Evolutionary conservation across 2,329 filamentous ascomycete genomes (phyloP), one percentile per base, ranked within the genome.

Genomic region (Talaromyces sp.): DNA sequence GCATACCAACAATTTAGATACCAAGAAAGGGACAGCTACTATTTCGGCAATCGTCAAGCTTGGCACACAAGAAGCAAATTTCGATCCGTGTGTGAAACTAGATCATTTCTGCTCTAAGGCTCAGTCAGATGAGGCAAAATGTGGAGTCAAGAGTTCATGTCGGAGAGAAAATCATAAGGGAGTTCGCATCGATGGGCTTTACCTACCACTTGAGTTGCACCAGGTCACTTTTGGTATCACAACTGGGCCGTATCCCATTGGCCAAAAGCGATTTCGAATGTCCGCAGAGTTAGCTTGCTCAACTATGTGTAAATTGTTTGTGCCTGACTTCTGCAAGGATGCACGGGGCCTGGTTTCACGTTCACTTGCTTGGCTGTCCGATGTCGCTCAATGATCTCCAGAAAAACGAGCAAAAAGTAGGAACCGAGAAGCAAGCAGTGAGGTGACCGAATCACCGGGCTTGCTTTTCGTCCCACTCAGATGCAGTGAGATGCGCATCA

Each of bases 291-390:
- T 14, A 37, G 50, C 31, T 35, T 35, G 31, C 50, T 35, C 50
- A 18, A 37, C 50, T 14, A 37, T 57, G 37, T 42, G 35, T 40
- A 25, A 57, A 21, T 42, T 42, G 31, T 54, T 37, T 40, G 54
- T 14, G 23, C 35, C 54, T 57, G 21, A 18, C 54, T 57, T 2
- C 54, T 61, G 42, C 48, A 42, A 44, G 59, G 46, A 55, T 55
- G 59, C 59, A 61, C 48, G 48, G 59, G 48, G 37, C 48, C 12
- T 55, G 25, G 18, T 60, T 54, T 54, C 23, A 33, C 31, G 46
- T 50, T 52, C 40, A 31, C 57, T 40, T 33, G 16, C 28, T 37
- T 46, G 18, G 12, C 57, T 35, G 39, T 52, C 46, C 46, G 21
- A 33, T 14, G 21, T 48, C 33, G 21, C 23, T 33, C 23, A 35